Base-by-base conservation (phyloP, 2,329 filamentous ascomycete species). In the Penicillium sp. region DNA sequence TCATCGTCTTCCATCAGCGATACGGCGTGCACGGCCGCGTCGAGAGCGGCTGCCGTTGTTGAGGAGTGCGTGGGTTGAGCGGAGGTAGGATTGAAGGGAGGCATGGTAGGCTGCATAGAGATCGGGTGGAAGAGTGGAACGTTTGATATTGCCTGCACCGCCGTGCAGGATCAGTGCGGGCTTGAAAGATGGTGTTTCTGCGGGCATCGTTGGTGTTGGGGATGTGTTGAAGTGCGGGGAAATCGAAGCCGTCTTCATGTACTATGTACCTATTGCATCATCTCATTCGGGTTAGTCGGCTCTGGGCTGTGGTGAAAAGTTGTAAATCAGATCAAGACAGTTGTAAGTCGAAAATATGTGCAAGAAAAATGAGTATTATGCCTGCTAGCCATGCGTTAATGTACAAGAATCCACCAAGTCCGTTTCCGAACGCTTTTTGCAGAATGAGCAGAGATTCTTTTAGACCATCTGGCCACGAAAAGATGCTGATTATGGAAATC, bases 21-120 rank as follows among this genome's bases (percentile, higher is more conserved):
- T 9, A 94, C 88, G 36, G 89, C 89, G 65, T 84, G 79, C 1
- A 85, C 84, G 1, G 87, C 88, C 0, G 82, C 79, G 45, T 88
- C 82, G 11, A 95, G 76, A 0, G 89, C 86, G 0, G 7, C 79
- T 77, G 16, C 56, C 68, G 51, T 51, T 57, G 16, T 63, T 58
- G 9, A 78, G 70, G 14, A 72, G 65, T 4, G 62, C 44, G 46
- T 69, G 54, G 28, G 75, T 73, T 20, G 66, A 67, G 22, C 74
- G 65, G 56, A 87, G 80, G 57, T 87, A 85, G 2, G 69, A 69
- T 16, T 84, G 69, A 14, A 89, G 76, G 0, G 84, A 78, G 22
- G 70, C 57, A 42, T 81, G 78, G 67, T 85, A 86, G 43, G 73
- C 67, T 10, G 68, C 61, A 59, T 84, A 85, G 49, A 78, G 74